Percentiles rank a stretch among this genome's conserved stretches.
Conservation (phyloP, 257 asterid genomes). For the Solanum pimpinellifolium region DNA sequence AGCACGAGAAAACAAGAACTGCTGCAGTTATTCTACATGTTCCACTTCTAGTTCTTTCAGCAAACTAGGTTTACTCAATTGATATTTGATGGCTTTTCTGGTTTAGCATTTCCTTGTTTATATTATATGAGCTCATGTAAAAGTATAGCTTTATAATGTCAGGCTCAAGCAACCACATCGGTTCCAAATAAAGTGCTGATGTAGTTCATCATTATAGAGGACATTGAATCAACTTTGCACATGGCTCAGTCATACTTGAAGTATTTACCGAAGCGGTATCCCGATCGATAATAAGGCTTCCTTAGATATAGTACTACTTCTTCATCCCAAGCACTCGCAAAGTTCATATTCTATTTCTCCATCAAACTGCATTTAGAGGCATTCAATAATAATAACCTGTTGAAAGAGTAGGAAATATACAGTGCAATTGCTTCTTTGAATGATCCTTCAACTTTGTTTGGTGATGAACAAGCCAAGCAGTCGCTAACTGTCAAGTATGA, state of each 20-base stretch:
- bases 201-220: not conserved
- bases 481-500: not conserved
- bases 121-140: not conserved
- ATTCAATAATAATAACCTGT: not conserved
- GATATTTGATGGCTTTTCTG: not conserved
- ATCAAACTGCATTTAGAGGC: not conserved
- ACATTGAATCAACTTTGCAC: not conserved
- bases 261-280: not conserved
- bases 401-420: not conserved
- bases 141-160: too few species aligned
- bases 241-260: not conserved
- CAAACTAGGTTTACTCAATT: not conserved
- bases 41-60: not conserved
- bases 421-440: not conserved
- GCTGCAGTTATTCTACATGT: not conserved
- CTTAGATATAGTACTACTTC: not conserved
- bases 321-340: not conserved
- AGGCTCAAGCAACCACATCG: not conserved
- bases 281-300: not conserved
- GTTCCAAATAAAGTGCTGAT: not conserved
- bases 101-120: not conserved
- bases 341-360: not conserved
- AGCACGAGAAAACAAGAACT: not conserved
- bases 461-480: too few species aligned
- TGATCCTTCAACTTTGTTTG: not conserved